Percentiles rank a stretch among this genome's conserved stretches.
Conservation (phyloP, 768 basidiomycete species). For the Gymnopilus dilepis region DNA sequence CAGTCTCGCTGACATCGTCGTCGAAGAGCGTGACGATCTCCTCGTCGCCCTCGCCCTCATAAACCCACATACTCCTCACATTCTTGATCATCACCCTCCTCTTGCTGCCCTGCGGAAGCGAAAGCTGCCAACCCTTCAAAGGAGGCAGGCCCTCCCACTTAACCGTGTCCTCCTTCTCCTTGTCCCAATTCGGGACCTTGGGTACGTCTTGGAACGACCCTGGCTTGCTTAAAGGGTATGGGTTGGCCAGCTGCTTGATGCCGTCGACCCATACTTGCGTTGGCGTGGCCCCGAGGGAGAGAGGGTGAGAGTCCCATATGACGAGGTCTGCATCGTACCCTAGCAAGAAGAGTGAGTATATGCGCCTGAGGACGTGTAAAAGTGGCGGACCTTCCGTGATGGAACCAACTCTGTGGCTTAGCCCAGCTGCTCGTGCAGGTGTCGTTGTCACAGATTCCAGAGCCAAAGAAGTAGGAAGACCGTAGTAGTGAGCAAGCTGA, state of each 20-base stretch:
- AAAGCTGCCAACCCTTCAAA: conserved; percentile 41
- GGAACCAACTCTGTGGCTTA: conserved; percentile 71
- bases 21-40: conserved; percentile 28
- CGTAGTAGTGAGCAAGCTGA: conserved; percentile 70
- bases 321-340: conserved; percentile 78
- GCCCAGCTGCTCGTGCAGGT: conserved; percentile 66
- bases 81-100: conserved; percentile 57
- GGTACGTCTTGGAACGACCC: conserved; percentile 55
- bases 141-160: conserved; percentile 75
- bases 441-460: conserved; percentile 67
- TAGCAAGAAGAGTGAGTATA: conserved; percentile 8
- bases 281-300: conserved; percentile 80
- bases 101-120: conserved; percentile 19
- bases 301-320: conserved; percentile 79
- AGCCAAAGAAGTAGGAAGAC: conserved; percentile 61
- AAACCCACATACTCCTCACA: conserved; percentile 46
- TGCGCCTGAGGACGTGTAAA: neutral
- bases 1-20: conserved; percentile 10
- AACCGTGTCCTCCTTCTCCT: conserved; percentile 62
- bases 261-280: conserved; percentile 86
- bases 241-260: conserved; percentile 59
- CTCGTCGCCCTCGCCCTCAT: conserved; percentile 22
- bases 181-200: conserved; percentile 58
- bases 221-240: conserved; percentile 50
- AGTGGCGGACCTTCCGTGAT: conserved; percentile 51